phyloP scores from a whole-genome alignment of 176 grass and related monocot genomes.

The Ampelocalamus luodianensis region DNA sequence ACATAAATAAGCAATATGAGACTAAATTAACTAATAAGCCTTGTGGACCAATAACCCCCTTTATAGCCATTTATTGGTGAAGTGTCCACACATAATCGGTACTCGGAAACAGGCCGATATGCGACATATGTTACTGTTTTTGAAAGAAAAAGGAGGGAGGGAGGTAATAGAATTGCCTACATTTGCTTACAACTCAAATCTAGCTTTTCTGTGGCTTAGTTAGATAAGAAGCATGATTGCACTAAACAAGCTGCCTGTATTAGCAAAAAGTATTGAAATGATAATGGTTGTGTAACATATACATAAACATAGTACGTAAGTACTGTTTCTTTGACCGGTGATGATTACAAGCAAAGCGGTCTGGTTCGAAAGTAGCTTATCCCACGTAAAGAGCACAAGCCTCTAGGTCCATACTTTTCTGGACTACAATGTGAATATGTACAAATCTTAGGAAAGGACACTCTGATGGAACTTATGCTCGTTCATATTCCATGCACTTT shows the following conservation, averaged over 20 bases:
- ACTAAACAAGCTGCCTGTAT: conserved; percentile 29
- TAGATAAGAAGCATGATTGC: conserved; percentile 33
- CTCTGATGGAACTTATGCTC: conserved; percentile 68
- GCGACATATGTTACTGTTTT: conserved; percentile 12
- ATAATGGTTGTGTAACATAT: conserved; percentile 43
- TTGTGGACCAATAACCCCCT: too few species aligned
- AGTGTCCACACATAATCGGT: too few species aligned
- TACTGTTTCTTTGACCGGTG: conserved; percentile 52
- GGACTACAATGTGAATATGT: conserved; percentile 72
- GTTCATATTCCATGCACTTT: conserved; percentile 72
- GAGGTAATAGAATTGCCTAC: not conserved
- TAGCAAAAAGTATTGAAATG: conserved; percentile 41
- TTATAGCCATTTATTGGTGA: too few species aligned
- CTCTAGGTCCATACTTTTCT: conserved; percentile 47
- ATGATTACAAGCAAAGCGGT: conserved; percentile 60
- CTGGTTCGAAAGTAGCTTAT: conserved; percentile 61
- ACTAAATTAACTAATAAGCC: too few species aligned
- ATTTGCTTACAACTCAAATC: conserved; percentile 9
- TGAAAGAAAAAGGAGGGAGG: not conserved
- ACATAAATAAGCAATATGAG: too few species aligned
- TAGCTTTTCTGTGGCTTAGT: conserved; percentile 23
- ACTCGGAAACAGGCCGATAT: too few species aligned
- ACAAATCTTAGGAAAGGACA: conserved; percentile 86
- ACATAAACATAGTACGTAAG: conserved; percentile 50
- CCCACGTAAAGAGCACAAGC: conserved; percentile 51